A percentile compares a stretch with the other conserved stretches of the same genome.
Conservation (phyloP, 1,139 yeast genomes). For the Magnusiomyces sp. region DNA sequence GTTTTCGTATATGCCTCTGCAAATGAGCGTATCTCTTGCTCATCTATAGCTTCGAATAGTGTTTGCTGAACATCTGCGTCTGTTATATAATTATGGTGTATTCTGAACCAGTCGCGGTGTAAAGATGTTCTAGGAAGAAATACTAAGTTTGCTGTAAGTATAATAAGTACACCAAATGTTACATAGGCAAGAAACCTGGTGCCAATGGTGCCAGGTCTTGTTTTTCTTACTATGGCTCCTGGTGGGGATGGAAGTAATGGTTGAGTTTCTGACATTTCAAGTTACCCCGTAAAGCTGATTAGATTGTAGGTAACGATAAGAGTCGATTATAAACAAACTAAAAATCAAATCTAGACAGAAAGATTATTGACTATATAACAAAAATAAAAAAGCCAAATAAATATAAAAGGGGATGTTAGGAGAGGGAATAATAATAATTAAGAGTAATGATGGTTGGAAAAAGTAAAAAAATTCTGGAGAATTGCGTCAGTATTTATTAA, state of each 20-base stretch:
- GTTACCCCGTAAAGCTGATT: background rate
- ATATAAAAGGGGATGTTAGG: too few species aligned
- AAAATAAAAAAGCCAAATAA: background rate
- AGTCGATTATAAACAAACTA: background rate
- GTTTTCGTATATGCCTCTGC: conserved; percentile 42
- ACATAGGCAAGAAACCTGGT: conserved; percentile 45
- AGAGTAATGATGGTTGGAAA: background rate
- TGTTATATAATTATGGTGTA: conserved; percentile 38
- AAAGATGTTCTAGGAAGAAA: conserved; percentile 84
- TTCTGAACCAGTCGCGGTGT: conserved; percentile 69
- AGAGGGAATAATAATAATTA: background rate
- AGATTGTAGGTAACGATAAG: background rate
- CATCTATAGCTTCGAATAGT: conserved; percentile 24
- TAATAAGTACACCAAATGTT: conserved; percentile 46
- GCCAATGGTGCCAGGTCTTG: conserved; percentile 6
- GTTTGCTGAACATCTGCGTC: conserved; percentile 28
- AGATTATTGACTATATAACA: background rate
- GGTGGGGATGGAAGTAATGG: conserved; percentile 6
- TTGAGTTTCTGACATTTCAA: background rate
- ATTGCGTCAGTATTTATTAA: background rate
- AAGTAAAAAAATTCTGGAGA: background rate
- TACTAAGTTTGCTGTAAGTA: conserved; percentile 53
- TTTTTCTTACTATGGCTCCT: background rate
- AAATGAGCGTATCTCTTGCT: conserved; percentile 24
- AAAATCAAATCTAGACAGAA: background rate